These are phyloP conservation scores for Pythium monospermum DNA, from an alignment of 352 stramenopile genomes.

Conservation along the genomic window DNA sequence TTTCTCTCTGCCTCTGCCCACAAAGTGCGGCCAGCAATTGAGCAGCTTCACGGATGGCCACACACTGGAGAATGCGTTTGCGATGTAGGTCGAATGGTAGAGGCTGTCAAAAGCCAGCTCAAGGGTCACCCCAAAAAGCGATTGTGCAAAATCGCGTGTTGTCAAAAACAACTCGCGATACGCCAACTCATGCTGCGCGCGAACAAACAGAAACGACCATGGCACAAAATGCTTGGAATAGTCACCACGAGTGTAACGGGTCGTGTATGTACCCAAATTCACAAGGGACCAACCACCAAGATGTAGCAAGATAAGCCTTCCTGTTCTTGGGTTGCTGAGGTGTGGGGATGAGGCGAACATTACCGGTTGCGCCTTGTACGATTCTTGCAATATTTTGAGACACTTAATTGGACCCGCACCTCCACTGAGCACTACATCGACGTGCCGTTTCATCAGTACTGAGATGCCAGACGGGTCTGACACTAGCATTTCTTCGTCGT, in stretches of 20 bases:
- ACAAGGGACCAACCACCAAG: slow-evolving; percentile 23
- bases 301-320: no score
- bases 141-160: not conserved
- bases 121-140: slow-evolving; percentile 17
- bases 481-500: no score
- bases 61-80: slow-evolving; percentile 17
- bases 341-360: no score
- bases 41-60: slow-evolving; percentile 14
- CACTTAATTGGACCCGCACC: no score
- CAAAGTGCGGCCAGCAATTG: slow-evolving; percentile 15
- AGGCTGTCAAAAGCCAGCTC: slow-evolving; percentile 15
- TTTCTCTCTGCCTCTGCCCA: not conserved
- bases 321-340: no score
- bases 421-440: no score
- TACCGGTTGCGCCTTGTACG: no score
- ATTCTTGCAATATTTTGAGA: no score
- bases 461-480: no score
- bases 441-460: no score
- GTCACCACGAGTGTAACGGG: slow-evolving; percentile 2
- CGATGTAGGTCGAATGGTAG: slow-evolving; percentile 8
- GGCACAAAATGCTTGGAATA: slow-evolving; percentile 26
- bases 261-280: slow-evolving; percentile 25
- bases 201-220: slow-evolving; percentile 23
- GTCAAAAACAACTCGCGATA: slow-evolving; percentile 15
- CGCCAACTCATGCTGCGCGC: slow-evolving; percentile 13